Conservation (phyloP, 1,284 basidiomycete genomes). For the Golubevia sp. region DNA sequence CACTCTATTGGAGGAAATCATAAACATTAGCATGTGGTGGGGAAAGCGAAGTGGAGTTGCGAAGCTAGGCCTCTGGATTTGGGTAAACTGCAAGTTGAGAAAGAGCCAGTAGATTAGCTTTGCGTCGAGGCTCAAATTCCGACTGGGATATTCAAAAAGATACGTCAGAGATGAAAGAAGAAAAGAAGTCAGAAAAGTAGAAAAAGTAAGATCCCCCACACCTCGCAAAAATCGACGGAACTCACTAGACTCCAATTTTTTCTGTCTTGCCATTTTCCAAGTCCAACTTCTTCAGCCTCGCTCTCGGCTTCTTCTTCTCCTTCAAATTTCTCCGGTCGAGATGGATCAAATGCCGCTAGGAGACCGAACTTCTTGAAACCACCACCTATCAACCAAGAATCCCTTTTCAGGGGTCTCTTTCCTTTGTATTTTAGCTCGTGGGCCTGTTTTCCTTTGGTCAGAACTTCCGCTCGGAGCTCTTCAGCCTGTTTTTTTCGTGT, state of each 20-base stretch:
- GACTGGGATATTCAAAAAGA: neutral
- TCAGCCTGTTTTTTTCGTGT: too few relatives aligned
- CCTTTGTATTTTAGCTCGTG: neutral
- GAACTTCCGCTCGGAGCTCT: too few relatives aligned
- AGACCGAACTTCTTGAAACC: neutral
- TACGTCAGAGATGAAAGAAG: neutral
- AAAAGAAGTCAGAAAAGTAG: neutral
- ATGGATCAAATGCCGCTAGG: neutral
- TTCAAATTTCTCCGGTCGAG: neutral
- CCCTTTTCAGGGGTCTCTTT: neutral
- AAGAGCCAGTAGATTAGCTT: too few relatives aligned
- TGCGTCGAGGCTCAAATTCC: too few relatives aligned
- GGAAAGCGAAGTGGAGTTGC: too few relatives aligned
- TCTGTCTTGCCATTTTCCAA: neutral
- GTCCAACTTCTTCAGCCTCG: neutral
- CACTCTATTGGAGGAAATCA: too few relatives aligned
- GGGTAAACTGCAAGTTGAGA: too few relatives aligned
- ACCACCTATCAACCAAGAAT: neutral
- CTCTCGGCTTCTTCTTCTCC: neutral
- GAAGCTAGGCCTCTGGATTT: too few relatives aligned
- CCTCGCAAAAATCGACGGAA: neutral
- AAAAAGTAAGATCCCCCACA: neutral
- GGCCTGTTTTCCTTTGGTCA: neutral
- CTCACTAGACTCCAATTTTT: neutral
- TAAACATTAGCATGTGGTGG: too few relatives aligned